Base-by-base conservation (phyloP, 768 basidiomycete genomes). In the Tricholoma furcatifolium region DNA sequence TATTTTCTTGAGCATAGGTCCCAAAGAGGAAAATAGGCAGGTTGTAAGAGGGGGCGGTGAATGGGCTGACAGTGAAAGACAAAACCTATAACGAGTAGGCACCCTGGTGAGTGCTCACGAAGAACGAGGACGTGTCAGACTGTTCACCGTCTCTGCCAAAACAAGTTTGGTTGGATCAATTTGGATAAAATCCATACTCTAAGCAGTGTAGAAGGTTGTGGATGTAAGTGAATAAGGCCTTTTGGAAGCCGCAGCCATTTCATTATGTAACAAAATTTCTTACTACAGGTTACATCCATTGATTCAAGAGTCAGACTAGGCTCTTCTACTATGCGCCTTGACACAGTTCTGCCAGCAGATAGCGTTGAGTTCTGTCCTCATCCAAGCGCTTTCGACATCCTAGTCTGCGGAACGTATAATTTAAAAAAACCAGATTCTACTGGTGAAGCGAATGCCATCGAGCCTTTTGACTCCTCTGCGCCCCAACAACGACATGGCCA, bases 351-450 rank as follows among this genome's bases (percentile, higher is more conserved):
- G 62, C 93, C 93, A 9, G 94, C 93, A 18, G 94, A 97, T 68
- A 84, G 88, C 10, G 78, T 93, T 50, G 97, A 98, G 62, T 98
- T 94, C 66, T 94, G 91, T 60, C 95, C 94, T 4, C 80, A 80
- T 51, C 74, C 76, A 11, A 71, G 73, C 21, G 76, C 74, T 44
- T 70, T 75, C 2, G 72, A 87, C 58, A 69, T 97, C 23, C 79
- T 98, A 54, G 88, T 87, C 2, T 93, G 92, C 61, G 96, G 96
- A 18, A 98, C 96, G 0, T 99, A 99, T 71, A 85, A 91, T 60
- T 78, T 98, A 18, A 74, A 85, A n/a, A 21, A 50, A 31, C 42
- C 38, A 47, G 39, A 47, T 20, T 52, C 42, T 24, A 47, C 45
- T 35, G 36, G 54, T 42, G 48, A 56, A n/a, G 36, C 45, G n/a